phyloP scores from a whole-genome alignment of 495 filamentous ascomycete species.

The Daldinia grandis region DNA sequence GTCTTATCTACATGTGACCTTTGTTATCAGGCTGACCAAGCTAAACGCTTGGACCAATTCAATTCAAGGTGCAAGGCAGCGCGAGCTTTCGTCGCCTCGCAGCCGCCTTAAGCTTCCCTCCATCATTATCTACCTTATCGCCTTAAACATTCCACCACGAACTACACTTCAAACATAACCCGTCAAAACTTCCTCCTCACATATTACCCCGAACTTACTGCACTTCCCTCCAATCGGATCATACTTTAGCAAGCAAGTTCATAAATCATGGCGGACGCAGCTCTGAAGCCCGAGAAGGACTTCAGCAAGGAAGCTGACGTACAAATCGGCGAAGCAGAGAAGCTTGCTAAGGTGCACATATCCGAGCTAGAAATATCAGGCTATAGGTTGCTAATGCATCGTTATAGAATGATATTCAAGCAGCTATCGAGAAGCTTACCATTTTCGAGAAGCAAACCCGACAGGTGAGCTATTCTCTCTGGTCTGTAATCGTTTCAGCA shows the following conservation, averaged over 20 bases:
- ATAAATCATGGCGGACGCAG: conserved; percentile 56
- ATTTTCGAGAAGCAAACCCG: conserved; percentile 92
- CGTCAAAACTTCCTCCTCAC: neutral
- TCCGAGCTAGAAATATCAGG: neutral
- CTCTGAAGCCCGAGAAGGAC: conserved; percentile 71
- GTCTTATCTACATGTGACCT: conserved; percentile 33
- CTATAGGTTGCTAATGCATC: conserved; percentile 26
- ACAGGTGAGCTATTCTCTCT: conserved; percentile 67
- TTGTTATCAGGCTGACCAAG: conserved; percentile 35
- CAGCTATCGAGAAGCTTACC: conserved; percentile 91
- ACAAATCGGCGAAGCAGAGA: conserved; percentile 85
- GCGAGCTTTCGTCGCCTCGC: conserved; percentile 38
- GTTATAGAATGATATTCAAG: conserved; percentile 75
- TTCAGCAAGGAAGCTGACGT: conserved; percentile 91
- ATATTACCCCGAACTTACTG: neutral
- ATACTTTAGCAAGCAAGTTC: neutral
- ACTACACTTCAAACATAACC: conserved; percentile 6
- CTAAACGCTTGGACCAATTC: conserved; percentile 30
- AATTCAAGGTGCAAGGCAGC: conserved; percentile 35
- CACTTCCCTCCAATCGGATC: neutral
- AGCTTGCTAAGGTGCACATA: conserved; percentile 78
- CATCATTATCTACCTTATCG: conserved; percentile 17
- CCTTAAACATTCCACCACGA: neutral
- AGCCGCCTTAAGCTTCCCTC: conserved; percentile 23
- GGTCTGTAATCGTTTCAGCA: conserved; percentile 23